Evolutionary conservation across 768 basidiomycete genomes (phyloP), one percentile per base, ranked within the genome.

Genomic region (Leccinum disarticulatum): DNA sequence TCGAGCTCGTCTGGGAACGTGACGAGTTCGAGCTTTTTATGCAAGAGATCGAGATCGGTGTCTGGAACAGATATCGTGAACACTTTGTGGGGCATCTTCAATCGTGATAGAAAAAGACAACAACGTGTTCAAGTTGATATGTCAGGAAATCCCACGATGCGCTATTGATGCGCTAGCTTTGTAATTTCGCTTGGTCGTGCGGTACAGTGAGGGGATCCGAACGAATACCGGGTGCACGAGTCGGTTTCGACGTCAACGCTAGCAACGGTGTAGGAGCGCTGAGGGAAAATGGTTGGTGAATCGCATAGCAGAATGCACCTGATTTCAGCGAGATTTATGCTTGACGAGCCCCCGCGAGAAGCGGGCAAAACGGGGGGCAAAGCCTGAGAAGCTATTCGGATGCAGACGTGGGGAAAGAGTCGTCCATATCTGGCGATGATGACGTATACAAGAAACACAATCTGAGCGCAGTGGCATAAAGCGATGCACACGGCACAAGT

Each of bases 1-100:
- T 83, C 76, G 2, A 87, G 74, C 60, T 87, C 85, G 64, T 86
- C 83, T 0, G 87, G 87, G n/a, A 86, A 76, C 1, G 68, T 72
- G 0, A 79, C 67, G 15, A 82, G 73, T 0, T 71, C 74, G 13
- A 88, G 81, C 61, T 84, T 87, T 46, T 69, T 64, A 7, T 69
- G 68, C 14, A 87, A 75, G 14, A 71, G 30, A 0, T 70, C 65
- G 27, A 88, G 68, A 15, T 76, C 66, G 1, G 67, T 66, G 47
- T 82, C 81, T 0, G 83, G 58, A 13, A 87, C 64, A 6, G 76
- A 54, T 38, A 87, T 78, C 36, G 66, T 75, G 79, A 85, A 88
- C 0, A 79, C 70, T 6, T 62, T 61, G 60, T 82, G 81, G 14
- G 67, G 9, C 73, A 72, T 72, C 3, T 48, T 33, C 6, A 17